Percentiles rank a stretch among this genome's conserved stretches.
These are phyloP conservation scores for Naematelia encephala DNA, from an alignment of 768 basidiomycete species.

Conservation along the genomic window DNA sequence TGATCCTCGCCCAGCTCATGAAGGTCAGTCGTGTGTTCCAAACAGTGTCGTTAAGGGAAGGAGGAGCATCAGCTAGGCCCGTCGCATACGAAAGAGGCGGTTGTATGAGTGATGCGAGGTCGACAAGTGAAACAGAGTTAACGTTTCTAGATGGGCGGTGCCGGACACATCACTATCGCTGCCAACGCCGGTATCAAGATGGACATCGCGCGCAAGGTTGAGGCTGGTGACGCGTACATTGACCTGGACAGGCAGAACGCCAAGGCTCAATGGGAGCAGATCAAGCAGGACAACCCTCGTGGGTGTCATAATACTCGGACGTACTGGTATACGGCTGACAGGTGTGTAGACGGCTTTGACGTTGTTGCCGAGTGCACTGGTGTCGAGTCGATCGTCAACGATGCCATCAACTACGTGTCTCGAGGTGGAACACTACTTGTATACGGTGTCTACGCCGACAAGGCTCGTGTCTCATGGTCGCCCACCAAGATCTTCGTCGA, in stretches of 20 bases:
- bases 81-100: too few species aligned
- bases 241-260: conserved; percentile 76
- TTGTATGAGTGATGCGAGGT: too few species aligned
- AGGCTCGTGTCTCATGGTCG: conserved; percentile 78
- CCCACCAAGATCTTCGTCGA: conserved; percentile 75
- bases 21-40: conserved; percentile 55
- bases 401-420: conserved; percentile 83
- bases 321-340: neutral
- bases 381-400: conserved; percentile 79
- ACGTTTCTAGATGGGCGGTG: conserved; percentile 64
- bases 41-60: neutral
- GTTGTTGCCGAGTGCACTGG: conserved; percentile 80
- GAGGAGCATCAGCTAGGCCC: too few species aligned
- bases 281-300: conserved; percentile 73
- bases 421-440: conserved; percentile 52
- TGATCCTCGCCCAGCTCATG: conserved; percentile 81
- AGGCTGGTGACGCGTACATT: conserved; percentile 78
- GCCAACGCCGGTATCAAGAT: conserved; percentile 77
- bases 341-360: conserved; percentile 67
- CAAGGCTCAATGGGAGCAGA: conserved; percentile 70
- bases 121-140: neutral
- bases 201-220: conserved; percentile 73
- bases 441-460: conserved; percentile 87
- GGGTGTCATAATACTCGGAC: conserved; percentile 12
- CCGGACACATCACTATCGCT: conserved; percentile 73